Conservation (phyloP, 768 basidiomycete genomes). For the Boletales sp. region DNA sequence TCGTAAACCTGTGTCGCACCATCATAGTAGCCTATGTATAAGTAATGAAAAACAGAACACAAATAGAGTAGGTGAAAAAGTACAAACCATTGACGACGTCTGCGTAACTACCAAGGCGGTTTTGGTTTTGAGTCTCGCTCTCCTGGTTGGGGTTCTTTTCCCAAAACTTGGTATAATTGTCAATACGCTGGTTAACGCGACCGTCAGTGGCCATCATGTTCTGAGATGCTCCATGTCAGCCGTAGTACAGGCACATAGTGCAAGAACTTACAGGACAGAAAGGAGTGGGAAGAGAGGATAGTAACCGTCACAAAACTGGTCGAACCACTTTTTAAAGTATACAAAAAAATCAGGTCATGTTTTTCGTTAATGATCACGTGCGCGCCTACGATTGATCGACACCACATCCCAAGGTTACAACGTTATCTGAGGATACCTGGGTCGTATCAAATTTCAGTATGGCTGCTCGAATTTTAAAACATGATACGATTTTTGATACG, state of each 20-base stretch:
- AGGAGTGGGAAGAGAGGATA: neutral
- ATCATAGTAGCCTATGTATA: slow-evolving; percentile 84
- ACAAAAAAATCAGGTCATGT: slow-evolving; percentile 20
- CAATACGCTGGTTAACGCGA: slow-evolving; percentile 64
- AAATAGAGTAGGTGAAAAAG: neutral
- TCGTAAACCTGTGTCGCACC: slow-evolving; percentile 95
- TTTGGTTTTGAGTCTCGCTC: slow-evolving; percentile 57
- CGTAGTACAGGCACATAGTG: neutral
- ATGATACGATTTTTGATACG: too few species aligned
- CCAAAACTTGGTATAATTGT: slow-evolving; percentile 91
- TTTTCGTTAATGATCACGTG: slow-evolving; percentile 7
- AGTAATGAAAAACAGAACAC: neutral
- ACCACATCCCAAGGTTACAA: too few species aligned
- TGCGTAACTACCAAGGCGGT: slow-evolving; percentile 77
- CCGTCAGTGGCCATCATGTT: slow-evolving; percentile 41
- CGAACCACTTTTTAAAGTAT: slow-evolving; percentile 10
- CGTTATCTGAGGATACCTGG: too few species aligned
- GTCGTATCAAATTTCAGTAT: too few species aligned
- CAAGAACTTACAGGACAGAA: neutral
- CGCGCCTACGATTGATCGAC: neutral
- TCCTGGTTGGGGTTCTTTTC: slow-evolving; percentile 77
- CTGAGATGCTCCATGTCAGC: neutral
- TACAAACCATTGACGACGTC: slow-evolving; percentile 88
- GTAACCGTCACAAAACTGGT: neutral
- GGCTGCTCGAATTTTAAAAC: too few species aligned